These are phyloP conservation scores for Penicillium crystallinum DNA, from an alignment of 495 filamentous ascomycete genomes.

Conservation along the genomic window DNA sequence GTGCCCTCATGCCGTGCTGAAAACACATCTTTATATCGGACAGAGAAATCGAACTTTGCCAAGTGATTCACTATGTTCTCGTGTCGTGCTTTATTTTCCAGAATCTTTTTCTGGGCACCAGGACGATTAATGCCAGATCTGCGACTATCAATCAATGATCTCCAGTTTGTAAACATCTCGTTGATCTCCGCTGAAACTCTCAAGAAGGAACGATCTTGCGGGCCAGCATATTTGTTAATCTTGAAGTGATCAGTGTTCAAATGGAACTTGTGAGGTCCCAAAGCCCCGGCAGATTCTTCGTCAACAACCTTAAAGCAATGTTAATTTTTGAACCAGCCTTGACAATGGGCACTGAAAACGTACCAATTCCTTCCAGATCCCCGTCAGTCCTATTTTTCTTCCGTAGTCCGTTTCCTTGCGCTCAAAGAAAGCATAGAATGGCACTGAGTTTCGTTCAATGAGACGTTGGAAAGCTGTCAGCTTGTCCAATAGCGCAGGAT, in stretches of 20 bases:
- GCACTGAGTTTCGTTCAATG: not conserved
- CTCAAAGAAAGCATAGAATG: conserved; percentile 1
- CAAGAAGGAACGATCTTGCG: not conserved
- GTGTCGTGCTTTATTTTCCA: not conserved
- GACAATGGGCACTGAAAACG: not conserved
- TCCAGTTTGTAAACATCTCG: conserved; percentile 1
- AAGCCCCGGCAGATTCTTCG: not conserved
- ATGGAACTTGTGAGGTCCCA: conserved; percentile 2
- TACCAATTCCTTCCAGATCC: not conserved
- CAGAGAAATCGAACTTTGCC: conserved; percentile 3
- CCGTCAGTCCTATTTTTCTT: not conserved
- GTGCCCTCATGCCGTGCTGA: not conserved
- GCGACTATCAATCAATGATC: not conserved
- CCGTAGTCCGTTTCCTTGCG: conserved; percentile 1
- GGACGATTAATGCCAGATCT: not conserved
- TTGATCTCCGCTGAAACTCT: not conserved
- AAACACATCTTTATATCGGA: not conserved
- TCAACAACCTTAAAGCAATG: not conserved
- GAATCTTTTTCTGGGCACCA: not conserved
- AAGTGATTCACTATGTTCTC: not conserved
- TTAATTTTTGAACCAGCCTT: not conserved
- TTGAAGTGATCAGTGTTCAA: conserved; percentile 4
- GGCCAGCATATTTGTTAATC: conserved; percentile 2
- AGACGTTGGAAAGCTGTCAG: not conserved
- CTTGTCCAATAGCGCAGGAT: conserved; percentile 1